Evolutionary conservation across 176 grass and related monocot genomes (phyloP).

Genomic region (Alopecurus myosuroides): DNA sequence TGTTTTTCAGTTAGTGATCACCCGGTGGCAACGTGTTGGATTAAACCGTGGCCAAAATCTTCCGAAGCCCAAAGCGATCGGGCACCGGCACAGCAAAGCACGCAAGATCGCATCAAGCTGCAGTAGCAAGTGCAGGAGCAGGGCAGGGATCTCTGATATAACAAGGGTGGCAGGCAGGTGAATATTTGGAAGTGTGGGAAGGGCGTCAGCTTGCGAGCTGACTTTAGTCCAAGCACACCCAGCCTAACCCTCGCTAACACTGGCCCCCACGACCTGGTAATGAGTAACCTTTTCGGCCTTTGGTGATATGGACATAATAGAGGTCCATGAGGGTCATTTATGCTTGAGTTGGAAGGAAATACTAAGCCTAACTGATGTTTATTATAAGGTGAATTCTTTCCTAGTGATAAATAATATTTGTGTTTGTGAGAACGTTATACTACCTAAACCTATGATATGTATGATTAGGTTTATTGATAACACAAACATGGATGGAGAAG

Average conservation of each 20-base stretch:
- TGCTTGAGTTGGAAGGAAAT: too few species aligned
- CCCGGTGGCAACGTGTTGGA: conserved; percentile 16
- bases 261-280: conserved; percentile 27
- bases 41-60: not conserved
- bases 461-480: too few species aligned
- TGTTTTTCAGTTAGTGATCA: not conserved
- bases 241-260: conserved; percentile 15
- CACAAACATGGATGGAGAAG: too few species aligned
- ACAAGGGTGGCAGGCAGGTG: conserved; percentile 45
- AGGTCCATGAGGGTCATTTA: too few species aligned
- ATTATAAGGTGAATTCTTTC: too few species aligned
- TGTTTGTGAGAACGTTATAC: too few species aligned
- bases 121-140: not conserved
- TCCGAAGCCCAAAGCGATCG: conserved; percentile 9
- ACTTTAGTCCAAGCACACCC: conserved; percentile 63
- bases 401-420: too few species aligned
- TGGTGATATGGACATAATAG: too few species aligned
- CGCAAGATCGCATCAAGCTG: conserved; percentile 22
- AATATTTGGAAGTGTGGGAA: conserved; percentile 92
- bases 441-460: too few species aligned
- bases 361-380: too few species aligned
- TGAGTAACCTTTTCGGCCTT: conserved; percentile 38
- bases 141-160: conserved; percentile 7
- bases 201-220: conserved; percentile 77
- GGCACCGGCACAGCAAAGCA: not conserved